Evolutionary conservation across 1,284 basidiomycete genomes (phyloP), one percentile per base, ranked within the genome.

Genomic region (Puccinia hordei): DNA sequence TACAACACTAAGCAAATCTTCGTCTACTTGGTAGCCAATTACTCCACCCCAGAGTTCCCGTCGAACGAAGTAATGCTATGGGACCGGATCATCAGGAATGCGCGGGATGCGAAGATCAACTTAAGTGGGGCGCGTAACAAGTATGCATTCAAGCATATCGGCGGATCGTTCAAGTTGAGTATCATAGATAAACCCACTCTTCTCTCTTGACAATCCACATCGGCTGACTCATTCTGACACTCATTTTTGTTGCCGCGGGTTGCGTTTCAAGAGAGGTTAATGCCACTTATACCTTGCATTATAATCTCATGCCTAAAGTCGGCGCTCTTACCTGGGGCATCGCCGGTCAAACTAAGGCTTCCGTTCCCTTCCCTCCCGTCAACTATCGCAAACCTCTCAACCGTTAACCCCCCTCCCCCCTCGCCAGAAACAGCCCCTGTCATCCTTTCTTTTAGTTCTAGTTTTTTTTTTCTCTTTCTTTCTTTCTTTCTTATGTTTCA

Each of bases 1-100:
- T 96, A 94, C 93, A 96, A 96, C 85, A 96, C 94, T 15, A 96
- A 96, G 86, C 94, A 96, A 85, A 85, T 96, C 22, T 95, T 96
- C 85, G 86, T 95, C 27, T 94, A 92, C 84, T 88, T 94, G 55
- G 89, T 90, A 82, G 93, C 92, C 0, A 92, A 93, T 85, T 94
- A 93, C 84, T 88, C 88, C 55, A 92, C 90, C 79, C 85, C 87
- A 0, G 87, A 91, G 86, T 91, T 92, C 72, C 89, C 90, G 0
- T 88, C 90, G 81, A 95, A 95, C 85, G 89, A 92, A 61, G 91
- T 94, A 0, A 93, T 95, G 46, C 88, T 96, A 33, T 96, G 94
- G 94, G 94, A 96, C 86, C 90, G 92, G 22, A 95, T 96, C 84
- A 88, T 96, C 51, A 89, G 90, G 24, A 88, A 89, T 77, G 91